phyloP scores from a whole-genome alignment of 2,329 filamentous ascomycete species.

The Sporothrix sp. region DNA sequence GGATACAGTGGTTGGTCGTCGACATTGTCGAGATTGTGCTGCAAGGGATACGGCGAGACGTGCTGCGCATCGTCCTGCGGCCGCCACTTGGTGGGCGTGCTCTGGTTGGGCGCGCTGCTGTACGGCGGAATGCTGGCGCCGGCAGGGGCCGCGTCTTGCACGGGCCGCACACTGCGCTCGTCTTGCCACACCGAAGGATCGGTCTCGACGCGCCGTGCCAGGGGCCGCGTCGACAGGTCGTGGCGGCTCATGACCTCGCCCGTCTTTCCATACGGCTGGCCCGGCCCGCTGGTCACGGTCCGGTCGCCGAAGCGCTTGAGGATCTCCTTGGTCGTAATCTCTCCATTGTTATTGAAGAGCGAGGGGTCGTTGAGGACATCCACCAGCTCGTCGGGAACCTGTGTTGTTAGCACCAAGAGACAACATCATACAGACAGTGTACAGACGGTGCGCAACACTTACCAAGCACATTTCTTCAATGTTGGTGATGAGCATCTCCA shows the following conservation, averaged over 20 bases:
- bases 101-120: conserved; percentile 29
- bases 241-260: conserved; percentile 47
- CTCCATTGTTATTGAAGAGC: conserved; percentile 70
- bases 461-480: conserved; percentile 98
- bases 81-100: conserved; percentile 40
- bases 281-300: conserved; percentile 31
- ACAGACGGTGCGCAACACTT: conserved; percentile 32
- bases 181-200: conserved; percentile 77
- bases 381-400: conserved; percentile 91
- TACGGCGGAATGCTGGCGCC: conserved; percentile 13
- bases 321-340: conserved; percentile 95
- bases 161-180: conserved; percentile 73
- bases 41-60: conserved; percentile 32
- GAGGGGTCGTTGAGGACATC: conserved; percentile 74
- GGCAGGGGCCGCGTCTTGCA: conserved; percentile 47
- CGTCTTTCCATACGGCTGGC: conserved; percentile 51
- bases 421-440: conserved; percentile 15
- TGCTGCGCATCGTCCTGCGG: conserved; percentile 33
- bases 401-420: conserved; percentile 9
- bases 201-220: conserved; percentile 64
- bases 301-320: conserved; percentile 87
- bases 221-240: conserved; percentile 46
- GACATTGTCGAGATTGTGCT: conserved; percentile 34
- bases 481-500: conserved; percentile 80
- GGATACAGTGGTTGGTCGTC: conserved; percentile 31